Evolutionary conservation across 108 stramenopile species (phyloP).

Genomic region (Cylindrotheca fusiformis): DNA sequence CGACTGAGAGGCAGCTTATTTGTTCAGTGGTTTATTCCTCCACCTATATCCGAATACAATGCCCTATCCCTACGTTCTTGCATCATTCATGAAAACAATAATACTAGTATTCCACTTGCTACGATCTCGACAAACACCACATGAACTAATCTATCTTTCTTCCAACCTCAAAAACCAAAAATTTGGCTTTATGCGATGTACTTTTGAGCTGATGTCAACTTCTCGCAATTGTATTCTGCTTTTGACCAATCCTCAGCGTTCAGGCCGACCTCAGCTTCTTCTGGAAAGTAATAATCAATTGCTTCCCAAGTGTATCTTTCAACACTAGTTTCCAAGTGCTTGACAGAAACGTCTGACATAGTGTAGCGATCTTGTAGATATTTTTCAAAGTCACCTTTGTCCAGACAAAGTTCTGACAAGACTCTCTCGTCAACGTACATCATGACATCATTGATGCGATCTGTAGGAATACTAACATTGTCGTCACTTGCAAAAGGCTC

Average conservation of each 20-base stretch:
- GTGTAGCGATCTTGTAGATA: conserved; percentile 10
- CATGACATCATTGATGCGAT: background rate
- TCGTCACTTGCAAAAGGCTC: conserved; percentile 16
- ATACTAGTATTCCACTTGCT: no score
- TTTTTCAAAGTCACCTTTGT: conserved; percentile 21
- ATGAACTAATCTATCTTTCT: no score
- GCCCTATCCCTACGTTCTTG: no score
- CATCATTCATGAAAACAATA: no score
- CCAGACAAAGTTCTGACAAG: conserved; percentile 36
- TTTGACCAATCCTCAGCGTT: conserved; percentile 11
- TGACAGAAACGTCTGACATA: background rate
- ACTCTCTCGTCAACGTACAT: conserved; percentile 34
- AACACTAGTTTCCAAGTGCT: conserved; percentile 1
- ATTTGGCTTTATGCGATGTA: background rate
- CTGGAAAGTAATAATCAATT: conserved; percentile 13
- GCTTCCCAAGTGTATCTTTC: conserved; percentile 3
- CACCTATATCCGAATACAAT: no score
- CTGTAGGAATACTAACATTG: conserved; percentile 10
- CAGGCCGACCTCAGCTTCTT: conserved; percentile 1
- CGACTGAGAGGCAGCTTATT: no score
- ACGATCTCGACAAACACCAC: no score
- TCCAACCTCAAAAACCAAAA: no score
- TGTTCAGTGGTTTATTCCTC: no score
- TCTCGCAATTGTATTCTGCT: conserved; percentile 9
- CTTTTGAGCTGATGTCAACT: background rate